Percentiles rank a stretch among this genome's conserved stretches.
Evolutionary conservation across 495 filamentous ascomycete genomes (phyloP).

Genomic region (Cryomyces minteri): DNA sequence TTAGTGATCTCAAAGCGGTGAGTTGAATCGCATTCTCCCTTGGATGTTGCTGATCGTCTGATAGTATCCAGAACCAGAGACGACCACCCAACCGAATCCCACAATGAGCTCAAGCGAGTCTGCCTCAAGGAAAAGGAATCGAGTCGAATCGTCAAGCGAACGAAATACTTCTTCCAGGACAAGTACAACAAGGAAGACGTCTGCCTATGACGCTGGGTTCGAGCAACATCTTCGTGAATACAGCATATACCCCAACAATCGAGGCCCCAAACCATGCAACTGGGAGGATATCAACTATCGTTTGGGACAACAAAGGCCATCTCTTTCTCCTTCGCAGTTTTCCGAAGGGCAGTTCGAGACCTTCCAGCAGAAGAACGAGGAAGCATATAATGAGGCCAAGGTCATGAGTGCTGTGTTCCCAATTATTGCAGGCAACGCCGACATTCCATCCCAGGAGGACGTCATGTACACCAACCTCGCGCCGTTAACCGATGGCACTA

Average conservation of each 20-base stretch:
- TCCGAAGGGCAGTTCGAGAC: constrained; percentile 1
- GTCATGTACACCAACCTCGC: neutral
- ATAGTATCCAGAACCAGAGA: neutral
- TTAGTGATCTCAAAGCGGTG: constrained; percentile 11
- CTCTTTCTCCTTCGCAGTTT: constrained; percentile 2
- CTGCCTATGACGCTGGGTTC: constrained; percentile 1
- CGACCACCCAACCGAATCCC: neutral
- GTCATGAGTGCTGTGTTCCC: constrained; percentile 2
- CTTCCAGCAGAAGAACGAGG: neutral
- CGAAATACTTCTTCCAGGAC: constrained; percentile 1
- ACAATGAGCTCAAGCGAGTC: constrained; percentile 6
- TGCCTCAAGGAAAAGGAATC: neutral
- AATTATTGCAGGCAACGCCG: constrained; percentile 1
- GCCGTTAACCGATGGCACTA: neutral
- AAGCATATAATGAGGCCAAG: neutral
- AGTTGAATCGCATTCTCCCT: neutral
- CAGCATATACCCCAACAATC: constrained; percentile 1
- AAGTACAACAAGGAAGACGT: constrained; percentile 1
- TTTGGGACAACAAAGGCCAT: neutral
- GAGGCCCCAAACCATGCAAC: neutral
- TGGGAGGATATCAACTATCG: neutral
- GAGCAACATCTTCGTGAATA: constrained; percentile 2
- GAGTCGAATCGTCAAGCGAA: constrained; percentile 2
- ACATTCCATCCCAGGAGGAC: neutral
- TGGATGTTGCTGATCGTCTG: neutral